Conservation (phyloP, 2,329 filamentous ascomycete species). For the Endothia cerciana region DNA sequence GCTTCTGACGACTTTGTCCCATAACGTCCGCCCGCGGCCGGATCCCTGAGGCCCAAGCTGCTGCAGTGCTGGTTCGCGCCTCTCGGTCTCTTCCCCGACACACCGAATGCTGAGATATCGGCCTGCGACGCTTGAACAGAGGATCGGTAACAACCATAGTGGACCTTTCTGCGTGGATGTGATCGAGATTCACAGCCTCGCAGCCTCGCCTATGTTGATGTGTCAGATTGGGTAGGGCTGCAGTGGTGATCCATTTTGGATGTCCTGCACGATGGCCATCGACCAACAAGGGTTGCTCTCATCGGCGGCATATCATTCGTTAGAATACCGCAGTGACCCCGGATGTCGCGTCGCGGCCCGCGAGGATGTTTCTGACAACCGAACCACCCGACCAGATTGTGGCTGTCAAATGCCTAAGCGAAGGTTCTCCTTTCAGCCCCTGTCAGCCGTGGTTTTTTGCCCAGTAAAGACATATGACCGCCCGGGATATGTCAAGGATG, state of each 20-base stretch:
- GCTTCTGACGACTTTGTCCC: neutral
- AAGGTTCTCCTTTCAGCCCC: neutral
- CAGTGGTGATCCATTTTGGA: neutral
- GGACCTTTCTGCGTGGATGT: neutral
- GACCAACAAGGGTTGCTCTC: neutral
- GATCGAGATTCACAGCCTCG: conserved; percentile 14
- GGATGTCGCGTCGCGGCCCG: conserved; percentile 6
- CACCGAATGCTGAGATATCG: neutral
- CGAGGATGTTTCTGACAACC: conserved; percentile 13
- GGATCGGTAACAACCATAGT: neutral
- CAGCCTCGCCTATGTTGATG: neutral
- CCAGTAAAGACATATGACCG: neutral
- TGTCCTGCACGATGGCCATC: conserved; percentile 16
- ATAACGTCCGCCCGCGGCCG: neutral
- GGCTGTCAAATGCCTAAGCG: conserved; percentile 13
- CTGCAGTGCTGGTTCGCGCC: neutral
- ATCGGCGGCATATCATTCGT: conserved; percentile 23
- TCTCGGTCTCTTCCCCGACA: neutral
- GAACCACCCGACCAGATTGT: conserved; percentile 6
- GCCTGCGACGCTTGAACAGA: neutral
- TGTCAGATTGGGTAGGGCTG: neutral
- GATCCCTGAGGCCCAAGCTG: neutral
- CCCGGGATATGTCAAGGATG: neutral
- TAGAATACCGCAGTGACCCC: neutral
- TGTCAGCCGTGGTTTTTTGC: neutral